Base-by-base conservation (phyloP, 2,329 filamentous ascomycete species). In the Delphinella strobiligena region DNA sequence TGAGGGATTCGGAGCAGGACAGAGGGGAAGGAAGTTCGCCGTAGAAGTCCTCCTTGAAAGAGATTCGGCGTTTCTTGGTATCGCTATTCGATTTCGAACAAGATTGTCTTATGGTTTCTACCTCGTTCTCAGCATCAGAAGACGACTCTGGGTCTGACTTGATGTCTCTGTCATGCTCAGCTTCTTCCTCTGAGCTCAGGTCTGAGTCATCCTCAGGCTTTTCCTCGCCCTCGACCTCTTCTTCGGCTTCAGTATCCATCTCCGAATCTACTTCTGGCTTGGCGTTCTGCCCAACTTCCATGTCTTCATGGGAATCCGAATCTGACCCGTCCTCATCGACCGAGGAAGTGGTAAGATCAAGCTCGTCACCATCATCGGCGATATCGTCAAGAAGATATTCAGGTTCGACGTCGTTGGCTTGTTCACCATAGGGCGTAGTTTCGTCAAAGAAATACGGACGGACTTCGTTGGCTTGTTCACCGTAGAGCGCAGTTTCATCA, bases 341-440 rank as follows among this genome's bases (percentile, higher is more conserved):
- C n/a, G n/a, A n/a, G n/a, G n/a, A n/a, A n/a, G n/a, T n/a, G n/a
- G n/a, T n/a, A n/a, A n/a, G 12, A 14, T 32, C 31, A 14, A 14
- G 18, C 14, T 32, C 29, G 4, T 32, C 36, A 12, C 4, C 17
- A 12, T 24, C 12, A 1, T 19, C 36, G 11, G 31, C 11, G n/a
- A 1, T 18, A 38, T 22, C 29, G 10, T n/a, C 2, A 4, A 22
- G 17, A 24, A 16, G 22, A 8, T 32, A 27, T 24, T 12, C 30
- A 12, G 27, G 27, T 18, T 16, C 27, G 16, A 31, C 36, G 29
- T 32, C 36, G 17, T 3, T 19, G 3, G 31, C 36, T 17, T 38
- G 29, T 32, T 19, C 27, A 31, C 12, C 36, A 38, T 31, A 17
- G 36, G 14, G 17, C 19, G 5, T 9, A 38, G 36, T 16, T 38